phyloP scores from a whole-genome alignment of 2,329 filamentous ascomycete genomes.

The Aspergillus ruber region DNA sequence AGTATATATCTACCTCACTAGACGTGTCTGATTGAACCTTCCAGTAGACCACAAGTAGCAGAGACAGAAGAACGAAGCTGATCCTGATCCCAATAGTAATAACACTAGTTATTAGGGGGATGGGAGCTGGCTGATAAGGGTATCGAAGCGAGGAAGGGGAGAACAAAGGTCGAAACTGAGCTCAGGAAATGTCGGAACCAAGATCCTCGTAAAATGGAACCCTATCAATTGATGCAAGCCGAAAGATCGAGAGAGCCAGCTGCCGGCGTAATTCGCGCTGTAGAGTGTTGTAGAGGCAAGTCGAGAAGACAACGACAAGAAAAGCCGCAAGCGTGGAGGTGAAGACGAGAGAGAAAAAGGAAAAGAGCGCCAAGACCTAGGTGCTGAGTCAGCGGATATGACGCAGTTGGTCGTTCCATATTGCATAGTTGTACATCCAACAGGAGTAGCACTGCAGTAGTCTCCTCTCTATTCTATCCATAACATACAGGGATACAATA shows the following conservation, averaged over 20 bases:
- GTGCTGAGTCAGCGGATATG: conserved; percentile 4
- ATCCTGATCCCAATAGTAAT: background rate
- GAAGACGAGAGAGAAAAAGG: background rate
- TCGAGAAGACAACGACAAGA: background rate
- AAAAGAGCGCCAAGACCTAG: background rate
- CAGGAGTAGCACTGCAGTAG: background rate
- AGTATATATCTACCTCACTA: conserved; percentile 19
- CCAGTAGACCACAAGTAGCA: conserved; percentile 13
- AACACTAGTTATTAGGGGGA: background rate
- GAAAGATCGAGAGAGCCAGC: background rate
- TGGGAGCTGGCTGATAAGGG: background rate
- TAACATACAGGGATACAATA: background rate
- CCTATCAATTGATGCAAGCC: background rate
- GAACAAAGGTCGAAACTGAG: background rate
- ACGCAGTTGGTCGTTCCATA: conserved; percentile 4
- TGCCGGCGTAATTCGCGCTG: background rate
- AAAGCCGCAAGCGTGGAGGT: background rate
- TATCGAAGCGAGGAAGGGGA: background rate
- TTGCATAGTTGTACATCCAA: background rate
- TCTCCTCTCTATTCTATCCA: background rate
- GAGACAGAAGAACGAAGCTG: conserved; percentile 6
- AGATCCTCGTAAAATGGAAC: background rate
- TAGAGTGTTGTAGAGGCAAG: background rate
- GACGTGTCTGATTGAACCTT: conserved; percentile 15
- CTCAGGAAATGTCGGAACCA: background rate